A percentile compares a stretch with the other conserved stretches of the same genome.
Conservation (phyloP, 106 monocot genomes). For the Dendrobium huoshanense region DNA sequence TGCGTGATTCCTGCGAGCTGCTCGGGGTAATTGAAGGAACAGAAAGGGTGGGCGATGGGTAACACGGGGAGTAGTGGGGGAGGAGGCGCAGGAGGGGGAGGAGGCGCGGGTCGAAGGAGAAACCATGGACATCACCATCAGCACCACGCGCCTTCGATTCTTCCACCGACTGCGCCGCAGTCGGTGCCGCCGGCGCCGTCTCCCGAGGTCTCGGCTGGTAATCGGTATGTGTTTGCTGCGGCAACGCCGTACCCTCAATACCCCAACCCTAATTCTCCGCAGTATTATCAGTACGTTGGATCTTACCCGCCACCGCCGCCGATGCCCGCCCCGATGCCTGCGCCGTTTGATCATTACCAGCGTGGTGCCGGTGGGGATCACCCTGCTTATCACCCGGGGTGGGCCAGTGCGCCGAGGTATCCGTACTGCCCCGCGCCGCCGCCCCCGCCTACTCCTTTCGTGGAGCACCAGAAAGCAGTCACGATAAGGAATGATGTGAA, state of each 20-base stretch:
- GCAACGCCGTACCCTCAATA: constrained; percentile 59
- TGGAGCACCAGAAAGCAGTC: constrained; percentile 91
- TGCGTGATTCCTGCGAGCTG: background rate
- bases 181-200: constrained; percentile 22
- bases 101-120: constrained; percentile 10
- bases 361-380: constrained; percentile 11
- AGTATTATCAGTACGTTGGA: constrained; percentile 33
- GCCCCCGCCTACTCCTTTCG: constrained; percentile 32
- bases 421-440: constrained; percentile 18
- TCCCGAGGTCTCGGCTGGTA: constrained; percentile 24
- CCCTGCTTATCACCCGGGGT: background rate
- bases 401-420: constrained; percentile 12
- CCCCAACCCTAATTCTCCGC: constrained; percentile 47
- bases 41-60: constrained; percentile 9
- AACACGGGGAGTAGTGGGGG: constrained; percentile 15
- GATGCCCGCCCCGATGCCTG: constrained; percentile 35
- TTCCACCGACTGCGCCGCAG: constrained; percentile 11
- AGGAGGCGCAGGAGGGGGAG: background rate
- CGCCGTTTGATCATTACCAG: constrained; percentile 50
- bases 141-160: background rate
- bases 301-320: constrained; percentile 59
- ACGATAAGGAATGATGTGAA: constrained; percentile 88
- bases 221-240: constrained; percentile 66
- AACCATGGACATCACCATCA: constrained; percentile 9
- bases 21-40: background rate